Conservation (phyloP, 768 basidiomycete genomes). For the Serendipita sp. region DNA sequence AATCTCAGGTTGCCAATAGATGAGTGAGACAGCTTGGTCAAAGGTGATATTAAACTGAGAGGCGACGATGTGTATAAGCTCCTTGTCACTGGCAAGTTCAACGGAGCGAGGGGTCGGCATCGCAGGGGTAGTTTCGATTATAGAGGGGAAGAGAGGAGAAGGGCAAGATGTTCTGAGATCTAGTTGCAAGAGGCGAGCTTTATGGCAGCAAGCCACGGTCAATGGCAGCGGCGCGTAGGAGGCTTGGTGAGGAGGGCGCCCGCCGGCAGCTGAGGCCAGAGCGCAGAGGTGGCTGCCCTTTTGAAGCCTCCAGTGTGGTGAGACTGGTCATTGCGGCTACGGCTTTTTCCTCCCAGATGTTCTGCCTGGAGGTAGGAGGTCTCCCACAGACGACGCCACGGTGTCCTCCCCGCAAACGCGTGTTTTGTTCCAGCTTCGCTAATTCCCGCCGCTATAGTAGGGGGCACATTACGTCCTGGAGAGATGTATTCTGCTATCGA, state of each 20-base stretch:
- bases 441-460: not conserved
- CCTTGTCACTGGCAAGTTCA: not conserved
- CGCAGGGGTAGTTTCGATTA: not conserved
- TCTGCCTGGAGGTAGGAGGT: not conserved
- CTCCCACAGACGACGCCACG: not conserved
- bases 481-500: not conserved
- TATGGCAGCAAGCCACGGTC: too few species aligned
- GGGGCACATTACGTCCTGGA: not conserved
- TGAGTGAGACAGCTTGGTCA: not conserved
- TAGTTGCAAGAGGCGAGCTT: too few species aligned
- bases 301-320: not conserved
- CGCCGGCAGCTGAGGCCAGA: not conserved
- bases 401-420: not conserved
- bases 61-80: not conserved
- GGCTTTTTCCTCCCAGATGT: not conserved
- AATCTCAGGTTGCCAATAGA: conserved; percentile 3
- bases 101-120: conserved; percentile 1
- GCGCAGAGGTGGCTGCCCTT: not conserved
- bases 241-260: too few species aligned
- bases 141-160: not conserved
- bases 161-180: not conserved
- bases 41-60: not conserved
- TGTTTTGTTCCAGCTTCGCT: not conserved
- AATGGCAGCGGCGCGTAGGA: too few species aligned
- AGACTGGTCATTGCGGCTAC: not conserved